These are phyloP conservation scores for Licmophora abbreviata DNA, from an alignment of 108 stramenopile genomes.

Conservation along the genomic window DNA sequence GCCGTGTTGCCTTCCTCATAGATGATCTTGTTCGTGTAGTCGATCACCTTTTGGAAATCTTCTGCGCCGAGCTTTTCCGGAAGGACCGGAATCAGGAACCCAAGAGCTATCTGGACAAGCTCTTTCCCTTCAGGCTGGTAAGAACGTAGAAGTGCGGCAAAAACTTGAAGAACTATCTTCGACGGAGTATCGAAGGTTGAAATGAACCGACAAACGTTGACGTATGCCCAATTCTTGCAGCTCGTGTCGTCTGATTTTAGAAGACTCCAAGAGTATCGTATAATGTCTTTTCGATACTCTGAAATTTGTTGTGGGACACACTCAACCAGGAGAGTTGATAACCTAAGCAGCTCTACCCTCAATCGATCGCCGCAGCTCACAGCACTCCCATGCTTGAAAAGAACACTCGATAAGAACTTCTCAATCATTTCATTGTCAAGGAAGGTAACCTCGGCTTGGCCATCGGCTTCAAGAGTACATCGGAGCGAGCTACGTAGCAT, in stretches of 20 bases:
- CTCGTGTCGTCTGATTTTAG: slow-evolving; percentile 75
- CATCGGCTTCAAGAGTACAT: not conserved
- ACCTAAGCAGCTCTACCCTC: slow-evolving; percentile 81
- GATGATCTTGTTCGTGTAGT: slow-evolving; percentile 81
- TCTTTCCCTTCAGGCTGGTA: slow-evolving; percentile 79
- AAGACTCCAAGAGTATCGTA: slow-evolving; percentile 86
- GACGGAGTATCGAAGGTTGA: slow-evolving; percentile 70
- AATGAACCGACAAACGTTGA: slow-evolving; percentile 81
- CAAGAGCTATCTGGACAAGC: slow-evolving; percentile 64
- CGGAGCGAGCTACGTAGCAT: slow-evolving; percentile 23
- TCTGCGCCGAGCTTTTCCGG: slow-evolving; percentile 34
- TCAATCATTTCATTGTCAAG: slow-evolving; percentile 9
- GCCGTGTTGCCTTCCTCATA: slow-evolving; percentile 88
- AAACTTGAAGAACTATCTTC: slow-evolving; percentile 85
- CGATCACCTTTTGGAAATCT: slow-evolving; percentile 62
- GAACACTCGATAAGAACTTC: slow-evolving; percentile 32
- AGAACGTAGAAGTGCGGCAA: slow-evolving; percentile 65
- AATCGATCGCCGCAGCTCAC: slow-evolving; percentile 43
- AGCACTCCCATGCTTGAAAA: slow-evolving; percentile 22
- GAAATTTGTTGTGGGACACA: slow-evolving; percentile 41
- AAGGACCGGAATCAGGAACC: slow-evolving; percentile 81
- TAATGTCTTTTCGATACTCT: slow-evolving; percentile 61
- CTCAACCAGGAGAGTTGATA: slow-evolving; percentile 77
- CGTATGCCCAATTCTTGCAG: slow-evolving; percentile 89
- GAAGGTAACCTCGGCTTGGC: not conserved